These are phyloP conservation scores for Eucalyptus polyanthemos DNA, from an alignment of 345 rosid genomes.

Conservation along the genomic window DNA sequence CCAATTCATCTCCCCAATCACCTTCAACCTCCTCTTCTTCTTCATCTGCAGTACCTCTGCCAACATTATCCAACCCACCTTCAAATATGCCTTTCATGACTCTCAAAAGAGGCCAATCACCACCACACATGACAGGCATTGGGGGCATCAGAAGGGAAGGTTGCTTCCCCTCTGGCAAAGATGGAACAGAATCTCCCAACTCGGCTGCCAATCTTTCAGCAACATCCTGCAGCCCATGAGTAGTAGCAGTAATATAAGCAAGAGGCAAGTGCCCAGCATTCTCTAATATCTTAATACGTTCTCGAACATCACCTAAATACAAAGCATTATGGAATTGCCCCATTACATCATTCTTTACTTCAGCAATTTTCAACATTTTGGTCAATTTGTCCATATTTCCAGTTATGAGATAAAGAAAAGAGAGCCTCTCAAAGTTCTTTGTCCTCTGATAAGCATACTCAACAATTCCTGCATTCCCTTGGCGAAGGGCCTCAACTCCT, in stretches of 20 bases:
- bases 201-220: constrained; percentile 65
- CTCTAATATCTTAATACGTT: constrained; percentile 84
- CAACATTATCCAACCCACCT: constrained; percentile 63
- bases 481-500: constrained; percentile 99
- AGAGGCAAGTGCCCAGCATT: constrained; percentile 86
- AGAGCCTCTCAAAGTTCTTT: constrained; percentile 90
- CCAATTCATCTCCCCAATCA: constrained; percentile 87
- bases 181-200: constrained; percentile 64
- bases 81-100: constrained; percentile 92
- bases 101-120: constrained; percentile 97
- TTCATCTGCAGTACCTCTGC: constrained; percentile 43
- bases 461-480: constrained; percentile 86
- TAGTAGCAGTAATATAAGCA: constrained; percentile 74
- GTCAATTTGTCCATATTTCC: constrained; percentile 80
- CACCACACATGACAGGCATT: constrained; percentile 56
- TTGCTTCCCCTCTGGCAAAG: constrained; percentile 57
- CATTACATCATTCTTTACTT: constrained; percentile 88
- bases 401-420: constrained; percentile 84
- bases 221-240: constrained; percentile 65
- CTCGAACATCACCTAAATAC: constrained; percentile 80
- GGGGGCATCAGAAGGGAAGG: constrained; percentile 82
- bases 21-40: constrained; percentile 69
- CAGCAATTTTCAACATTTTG: constrained; percentile 91
- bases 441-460: constrained; percentile 97
- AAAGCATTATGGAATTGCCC: constrained; percentile 95